Conservation (phyloP, 1,284 basidiomycete species). For the Cronartium quercuum region DNA sequence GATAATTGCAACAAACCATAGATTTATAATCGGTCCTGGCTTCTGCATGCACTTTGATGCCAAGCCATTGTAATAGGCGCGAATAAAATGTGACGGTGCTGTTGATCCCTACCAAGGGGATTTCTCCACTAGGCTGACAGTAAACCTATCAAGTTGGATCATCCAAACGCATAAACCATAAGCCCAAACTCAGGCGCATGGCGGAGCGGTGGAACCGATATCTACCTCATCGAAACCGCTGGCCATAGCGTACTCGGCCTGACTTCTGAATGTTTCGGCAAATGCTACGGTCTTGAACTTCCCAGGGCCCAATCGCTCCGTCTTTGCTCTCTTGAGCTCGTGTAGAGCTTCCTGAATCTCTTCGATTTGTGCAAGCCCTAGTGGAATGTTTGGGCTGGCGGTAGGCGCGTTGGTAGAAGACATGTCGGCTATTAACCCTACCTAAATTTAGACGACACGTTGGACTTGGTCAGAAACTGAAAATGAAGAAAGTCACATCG, state of each 20-base stretch:
- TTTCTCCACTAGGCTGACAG: constrained; percentile 50
- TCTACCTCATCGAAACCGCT: constrained; percentile 50
- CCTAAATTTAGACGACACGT: constrained; percentile 38
- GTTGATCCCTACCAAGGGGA: constrained; percentile 50
- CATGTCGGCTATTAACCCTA: constrained; percentile 52
- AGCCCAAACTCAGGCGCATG: background rate
- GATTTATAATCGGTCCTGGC: constrained; percentile 52
- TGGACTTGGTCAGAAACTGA: background rate
- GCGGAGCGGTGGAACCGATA: background rate
- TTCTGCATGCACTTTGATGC: constrained; percentile 51
- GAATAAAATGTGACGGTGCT: constrained; percentile 48
- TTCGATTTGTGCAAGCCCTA: constrained; percentile 52
- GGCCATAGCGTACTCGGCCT: constrained; percentile 45
- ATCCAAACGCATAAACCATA: background rate
- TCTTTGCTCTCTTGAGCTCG: constrained; percentile 50
- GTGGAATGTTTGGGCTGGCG: constrained; percentile 44
- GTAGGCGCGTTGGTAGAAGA: constrained; percentile 49
- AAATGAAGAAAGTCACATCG: background rate
- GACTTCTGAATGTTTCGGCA: constrained; percentile 50
- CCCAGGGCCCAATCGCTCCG: constrained; percentile 45
- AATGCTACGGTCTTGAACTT: constrained; percentile 50
- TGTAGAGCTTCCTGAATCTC: constrained; percentile 51
- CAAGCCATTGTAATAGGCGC: constrained; percentile 50
- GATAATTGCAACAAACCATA: constrained; percentile 37
- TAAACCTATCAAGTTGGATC: constrained; percentile 45